These are phyloP conservation scores for Tetrapisispora pingtungensis DNA, from an alignment of 805 yeast genomes.

Conservation along the genomic window DNA sequence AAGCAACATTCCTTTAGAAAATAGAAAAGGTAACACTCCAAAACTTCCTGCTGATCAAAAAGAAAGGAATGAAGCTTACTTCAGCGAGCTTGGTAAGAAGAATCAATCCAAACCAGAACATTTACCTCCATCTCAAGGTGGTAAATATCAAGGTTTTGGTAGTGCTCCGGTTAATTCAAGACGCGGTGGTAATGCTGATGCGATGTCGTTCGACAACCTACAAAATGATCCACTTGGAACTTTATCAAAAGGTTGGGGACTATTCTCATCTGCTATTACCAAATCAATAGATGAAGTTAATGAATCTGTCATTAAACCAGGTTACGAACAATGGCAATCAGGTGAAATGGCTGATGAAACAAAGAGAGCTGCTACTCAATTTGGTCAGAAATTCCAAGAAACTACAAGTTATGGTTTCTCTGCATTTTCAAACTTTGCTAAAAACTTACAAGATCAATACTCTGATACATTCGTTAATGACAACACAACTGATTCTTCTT, in stretches of 20 bases:
- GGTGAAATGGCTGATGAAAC: slow-evolving; percentile 77
- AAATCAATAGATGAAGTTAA: slow-evolving; percentile 79
- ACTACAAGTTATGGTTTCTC: slow-evolving; percentile 70
- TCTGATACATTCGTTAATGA: slow-evolving; percentile 13
- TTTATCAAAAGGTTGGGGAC: slow-evolving; percentile 85
- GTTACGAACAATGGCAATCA: slow-evolving; percentile 59
- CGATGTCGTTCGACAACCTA: slow-evolving; percentile 54
- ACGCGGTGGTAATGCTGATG: slow-evolving; percentile 7
- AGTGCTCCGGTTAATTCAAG: slow-evolving; percentile 42
- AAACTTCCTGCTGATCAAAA: slow-evolving; percentile 31
- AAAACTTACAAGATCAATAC: slow-evolving; percentile 29
- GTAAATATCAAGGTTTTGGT: slow-evolving; percentile 87
- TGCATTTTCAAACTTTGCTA: slow-evolving; percentile 51
- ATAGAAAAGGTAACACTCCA: slow-evolving; percentile 36
- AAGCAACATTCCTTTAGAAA: slow-evolving; percentile 25
- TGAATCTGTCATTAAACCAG: slow-evolving; percentile 85
- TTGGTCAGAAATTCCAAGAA: slow-evolving; percentile 88
- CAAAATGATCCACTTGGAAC: slow-evolving; percentile 89
- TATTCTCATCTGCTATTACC: slow-evolving; percentile 76
- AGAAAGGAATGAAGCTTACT: slow-evolving; percentile 68
- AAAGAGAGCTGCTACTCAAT: slow-evolving; percentile 87
- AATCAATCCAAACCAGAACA: slow-evolving; percentile 67
- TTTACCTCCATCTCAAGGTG: slow-evolving; percentile 89
- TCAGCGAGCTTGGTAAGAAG: slow-evolving; percentile 64
- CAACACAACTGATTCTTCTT: slow-evolving; percentile 14